Percentiles rank a stretch among this genome's conserved stretches.
Conservation (phyloP, 345 rosid genomes). For the Jatropha curcas region DNA sequence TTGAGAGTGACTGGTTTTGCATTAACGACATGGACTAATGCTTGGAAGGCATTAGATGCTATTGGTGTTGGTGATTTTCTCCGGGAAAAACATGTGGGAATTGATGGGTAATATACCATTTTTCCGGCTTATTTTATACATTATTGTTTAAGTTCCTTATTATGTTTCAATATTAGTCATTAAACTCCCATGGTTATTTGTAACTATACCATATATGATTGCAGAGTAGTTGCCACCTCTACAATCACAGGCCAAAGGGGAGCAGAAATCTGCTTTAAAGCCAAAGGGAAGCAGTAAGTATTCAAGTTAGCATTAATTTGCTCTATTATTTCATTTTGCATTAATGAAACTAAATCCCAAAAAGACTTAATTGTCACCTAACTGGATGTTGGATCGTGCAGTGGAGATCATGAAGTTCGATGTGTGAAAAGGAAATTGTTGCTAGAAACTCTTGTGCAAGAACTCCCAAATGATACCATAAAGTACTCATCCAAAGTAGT, state of each 20-base stretch:
- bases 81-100: constrained; percentile 39
- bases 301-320: too few species aligned
- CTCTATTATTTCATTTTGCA: too few species aligned
- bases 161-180: neutral
- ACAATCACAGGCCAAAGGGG: constrained; percentile 19
- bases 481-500: constrained; percentile 67
- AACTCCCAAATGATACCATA: constrained; percentile 59
- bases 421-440: constrained; percentile 54
- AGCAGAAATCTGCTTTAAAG: constrained; percentile 7
- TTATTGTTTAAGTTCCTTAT: neutral
- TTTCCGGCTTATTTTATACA: neutral
- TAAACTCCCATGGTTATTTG: neutral
- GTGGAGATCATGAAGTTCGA: constrained; percentile 51
- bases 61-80: constrained; percentile 50
- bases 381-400: too few species aligned
- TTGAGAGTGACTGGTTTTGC: constrained; percentile 66
- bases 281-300: constrained; percentile 37
- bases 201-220: neutral
- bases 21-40: constrained; percentile 51
- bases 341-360: too few species aligned
- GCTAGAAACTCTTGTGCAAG: constrained; percentile 53
- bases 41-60: constrained; percentile 76
- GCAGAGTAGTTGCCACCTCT: constrained; percentile 40
- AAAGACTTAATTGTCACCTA: too few species aligned
- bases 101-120: constrained; percentile 36